Evolutionary conservation across 495 filamentous ascomycete genomes (phyloP).

Genomic region (Delitschia confertaspora): DNA sequence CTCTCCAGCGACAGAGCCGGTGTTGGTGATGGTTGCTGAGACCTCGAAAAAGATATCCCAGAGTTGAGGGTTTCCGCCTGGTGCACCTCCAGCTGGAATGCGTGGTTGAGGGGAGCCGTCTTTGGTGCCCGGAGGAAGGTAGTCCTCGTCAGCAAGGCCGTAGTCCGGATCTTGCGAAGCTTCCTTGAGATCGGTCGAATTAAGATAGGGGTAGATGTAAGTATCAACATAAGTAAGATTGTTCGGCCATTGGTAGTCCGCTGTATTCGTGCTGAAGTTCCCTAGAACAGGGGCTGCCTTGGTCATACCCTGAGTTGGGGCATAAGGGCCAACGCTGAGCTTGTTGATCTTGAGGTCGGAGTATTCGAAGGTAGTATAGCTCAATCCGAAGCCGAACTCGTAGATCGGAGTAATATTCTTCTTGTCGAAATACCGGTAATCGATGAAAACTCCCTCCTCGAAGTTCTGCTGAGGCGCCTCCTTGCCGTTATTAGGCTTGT

Average conservation of each 20-base stretch:
- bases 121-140: conserved; percentile 58
- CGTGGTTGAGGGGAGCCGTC: conserved; percentile 61
- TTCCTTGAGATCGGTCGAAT: conserved; percentile 55
- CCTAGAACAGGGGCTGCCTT: conserved; percentile 60
- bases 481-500: conserved; percentile 61
- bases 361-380: conserved; percentile 80
- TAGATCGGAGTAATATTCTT: conserved; percentile 64
- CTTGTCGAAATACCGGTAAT: conserved; percentile 87
- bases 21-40: conserved; percentile 73
- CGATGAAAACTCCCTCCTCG: conserved; percentile 81
- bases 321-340: conserved; percentile 48
- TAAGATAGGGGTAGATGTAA: conserved; percentile 90
- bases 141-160: conserved; percentile 50
- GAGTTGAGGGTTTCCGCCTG: conserved; percentile 74
- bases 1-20: conserved; percentile 60
- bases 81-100: conserved; percentile 52
- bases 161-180: conserved; percentile 61
- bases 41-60: conserved; percentile 76
- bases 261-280: conserved; percentile 50
- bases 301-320: conserved; percentile 58
- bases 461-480: conserved; percentile 72
- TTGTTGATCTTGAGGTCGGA: conserved; percentile 59
- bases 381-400: conserved; percentile 86
- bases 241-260: conserved; percentile 68
- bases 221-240: conserved; percentile 45